A percentile compares a stretch with the other conserved stretches of the same genome.
Conservation (phyloP, 2,329 filamentous ascomycete species). For the Scleromitrula shiraiana region DNA sequence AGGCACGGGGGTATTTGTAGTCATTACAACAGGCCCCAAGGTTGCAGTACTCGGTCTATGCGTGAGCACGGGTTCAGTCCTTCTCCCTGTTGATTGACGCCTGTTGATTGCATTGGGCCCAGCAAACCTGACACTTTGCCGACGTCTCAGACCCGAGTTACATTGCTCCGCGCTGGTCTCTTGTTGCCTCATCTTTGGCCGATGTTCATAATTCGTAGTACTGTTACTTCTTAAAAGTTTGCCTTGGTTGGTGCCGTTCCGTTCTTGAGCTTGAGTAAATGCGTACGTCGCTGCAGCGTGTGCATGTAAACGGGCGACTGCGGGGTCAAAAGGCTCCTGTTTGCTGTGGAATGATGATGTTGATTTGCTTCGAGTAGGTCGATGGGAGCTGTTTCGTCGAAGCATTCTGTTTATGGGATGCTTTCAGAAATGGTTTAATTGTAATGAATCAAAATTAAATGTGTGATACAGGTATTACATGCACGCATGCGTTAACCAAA, state of each 20-base stretch:
- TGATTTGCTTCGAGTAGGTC: slow-evolving; percentile 45
- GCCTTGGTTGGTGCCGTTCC: slow-evolving; percentile 32
- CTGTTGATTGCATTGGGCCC: slow-evolving; percentile 24
- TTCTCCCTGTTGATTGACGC: slow-evolving; percentile 19
- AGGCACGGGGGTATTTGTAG: slow-evolving; percentile 23
- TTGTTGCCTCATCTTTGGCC: slow-evolving; percentile 12
- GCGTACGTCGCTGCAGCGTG: slow-evolving; percentile 54
- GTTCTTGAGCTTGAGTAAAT: slow-evolving; percentile 44
- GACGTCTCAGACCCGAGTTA: slow-evolving; percentile 31
- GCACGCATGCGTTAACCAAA: slow-evolving; percentile 27
- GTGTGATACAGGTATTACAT: slow-evolving; percentile 23
- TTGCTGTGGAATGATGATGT: slow-evolving; percentile 40
- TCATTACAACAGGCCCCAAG: slow-evolving; percentile 23
- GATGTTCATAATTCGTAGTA: slow-evolving; percentile 10
- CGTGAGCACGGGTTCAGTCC: slow-evolving; percentile 14
- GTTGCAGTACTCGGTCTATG: slow-evolving; percentile 16
- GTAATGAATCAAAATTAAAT: slow-evolving; percentile 23
- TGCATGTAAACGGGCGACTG: slow-evolving; percentile 48
- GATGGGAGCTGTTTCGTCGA: slow-evolving; percentile 36
- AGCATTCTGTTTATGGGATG: slow-evolving; percentile 22
- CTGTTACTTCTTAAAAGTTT: slow-evolving; percentile 12
- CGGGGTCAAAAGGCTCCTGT: slow-evolving; percentile 42
- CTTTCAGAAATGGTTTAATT: slow-evolving; percentile 19
- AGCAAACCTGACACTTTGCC: slow-evolving; percentile 48
- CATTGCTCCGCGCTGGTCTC: slow-evolving; percentile 19